Conservation (phyloP, 257 asterid species). For the Galeopsis tetrahit region DNA sequence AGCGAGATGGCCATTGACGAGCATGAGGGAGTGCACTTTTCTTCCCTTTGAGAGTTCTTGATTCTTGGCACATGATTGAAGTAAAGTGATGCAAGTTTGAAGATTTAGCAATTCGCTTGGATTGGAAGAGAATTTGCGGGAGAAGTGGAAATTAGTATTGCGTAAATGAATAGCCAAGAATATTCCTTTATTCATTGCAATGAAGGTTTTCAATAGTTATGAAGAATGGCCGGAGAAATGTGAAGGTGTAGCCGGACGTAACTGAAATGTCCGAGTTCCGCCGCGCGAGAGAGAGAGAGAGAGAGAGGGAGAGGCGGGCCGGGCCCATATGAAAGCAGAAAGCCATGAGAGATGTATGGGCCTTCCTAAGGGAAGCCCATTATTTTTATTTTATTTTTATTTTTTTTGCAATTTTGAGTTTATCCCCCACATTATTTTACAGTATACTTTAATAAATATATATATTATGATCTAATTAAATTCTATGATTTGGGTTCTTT, state of each 20-base stretch:
- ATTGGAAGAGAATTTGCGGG: conserved; percentile 44
- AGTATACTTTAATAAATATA: too few relatives aligned
- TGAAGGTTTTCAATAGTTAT: neutral
- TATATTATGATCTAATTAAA: neutral
- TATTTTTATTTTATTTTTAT: too few relatives aligned
- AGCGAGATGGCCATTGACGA: conserved; percentile 50
- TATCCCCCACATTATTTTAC: too few relatives aligned
- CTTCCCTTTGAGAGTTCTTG: conserved; percentile 53
- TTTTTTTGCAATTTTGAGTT: too few relatives aligned
- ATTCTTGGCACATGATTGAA: conserved; percentile 67
- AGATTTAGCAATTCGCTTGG: conserved; percentile 35
- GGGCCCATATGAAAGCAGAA: too few relatives aligned
- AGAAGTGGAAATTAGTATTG: conserved; percentile 25
- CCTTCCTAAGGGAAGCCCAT: too few relatives aligned
- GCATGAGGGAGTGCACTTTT: conserved; percentile 59
- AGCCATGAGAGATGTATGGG: too few relatives aligned
- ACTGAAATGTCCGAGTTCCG: conserved; percentile 22
- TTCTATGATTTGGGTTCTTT: neutral
- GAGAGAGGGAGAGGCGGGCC: neutral
- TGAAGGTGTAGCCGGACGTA: conserved; percentile 9
- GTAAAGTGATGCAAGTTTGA: conserved; percentile 50
- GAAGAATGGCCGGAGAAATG: conserved; percentile 6
- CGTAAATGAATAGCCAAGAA: conserved; percentile 23
- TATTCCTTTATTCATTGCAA: conserved; percentile 25
- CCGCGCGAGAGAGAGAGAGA: neutral